Base-by-base conservation (phyloP, 2,329 filamentous ascomycete genomes). In the Fusarium penzigii region DNA sequence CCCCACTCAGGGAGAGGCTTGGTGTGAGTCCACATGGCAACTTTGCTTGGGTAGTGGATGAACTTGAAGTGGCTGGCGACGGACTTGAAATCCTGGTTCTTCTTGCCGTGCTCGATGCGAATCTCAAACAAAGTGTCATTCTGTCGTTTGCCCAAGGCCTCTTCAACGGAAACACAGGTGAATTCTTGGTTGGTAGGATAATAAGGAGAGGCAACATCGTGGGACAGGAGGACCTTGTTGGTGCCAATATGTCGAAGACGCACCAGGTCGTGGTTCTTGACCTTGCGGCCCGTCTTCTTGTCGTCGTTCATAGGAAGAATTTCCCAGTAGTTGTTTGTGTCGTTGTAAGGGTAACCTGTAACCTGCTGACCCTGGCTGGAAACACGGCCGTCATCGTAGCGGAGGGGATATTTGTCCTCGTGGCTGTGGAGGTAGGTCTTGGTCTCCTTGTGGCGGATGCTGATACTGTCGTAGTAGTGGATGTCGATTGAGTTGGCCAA, bases 141-240 rank as follows among this genome's bases (percentile, higher is more conserved):
- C 68, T 83, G 84, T 40, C 92, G 88, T 41, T 83, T 79, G 34
- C 84, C 88, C 51, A 85, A 80, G 3, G 89, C 92, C 36, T 93
- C 84, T 39, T 90, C 89, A 2, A 82, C 65, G 12, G 84, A 72
- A 7, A 92, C 87, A 13, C 91, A 92, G 14, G 94, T 97, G 69
- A 99, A 99, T 70, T 99, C 94, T 73, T 99, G 94, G 80, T 99
- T 99, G 55, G 94, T 99, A 5, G 94, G 93, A 72, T 87, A 96
- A 76, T 87, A 96, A 29, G 94, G 94, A 47, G 94, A 99, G 17
- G 94, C 94, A 57, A 99, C 94, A 73, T 99, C 94, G 72, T 99
- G 94, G 4, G 92, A 95, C 50, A 99, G 77, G 20, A 99, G 87
- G 61, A 92, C 80, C 40, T 86, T 89, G 70, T 97, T 85, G 6